Base-by-base conservation (phyloP, 2,329 filamentous ascomycete genomes). In the Fusarium beomiforme region DNA sequence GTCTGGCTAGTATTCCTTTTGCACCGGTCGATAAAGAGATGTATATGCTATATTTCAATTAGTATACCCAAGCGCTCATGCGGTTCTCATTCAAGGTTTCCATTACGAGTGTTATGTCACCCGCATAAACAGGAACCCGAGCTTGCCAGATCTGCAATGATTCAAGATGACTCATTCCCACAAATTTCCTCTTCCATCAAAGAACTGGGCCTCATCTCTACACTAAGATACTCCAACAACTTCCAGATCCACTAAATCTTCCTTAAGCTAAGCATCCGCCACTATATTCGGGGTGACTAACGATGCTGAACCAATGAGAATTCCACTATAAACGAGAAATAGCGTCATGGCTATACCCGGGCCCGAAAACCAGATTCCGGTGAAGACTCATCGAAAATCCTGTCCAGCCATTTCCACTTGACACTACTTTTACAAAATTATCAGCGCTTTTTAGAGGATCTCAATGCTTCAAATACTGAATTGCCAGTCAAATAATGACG, bases 401-500 rank as follows among this genome's bases (percentile, higher is more conserved):
- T 21, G 3, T 49, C 3, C 11, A 14, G 47, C 3, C 11, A 14
- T 29, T 50, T 34, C 31, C 47, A 16, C 21, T 19, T 36, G 4
- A 23, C 5, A 12, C 11, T 3, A 11, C 31, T 2, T 4, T 11
- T 2, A 8, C 2, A 3, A 21, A 4, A 29, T 29, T 3, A 29
- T 29, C 29, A 29, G 14, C 11, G 21, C 8, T n/a, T 9, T 1
- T 10, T 3, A 50, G 24, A 24, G 10, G 2, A 34, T 14, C 16
- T 23, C 3, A 36, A 6, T 16, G 8, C 8, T 21, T 50, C n/a
- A 36, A 50, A 24, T 34, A 24, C 19, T 0, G 0, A 50, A 4
- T 11, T 2, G 3, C 1, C 13, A 11, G 11, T 14, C 11, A 7
- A 24, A 6, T 1, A 34, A 23, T 14, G 6, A 6, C 19, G 4